These are phyloP conservation scores for Pleurostoma richardsiae DNA, from an alignment of 2,329 filamentous ascomycete genomes.

Conservation along the genomic window DNA sequence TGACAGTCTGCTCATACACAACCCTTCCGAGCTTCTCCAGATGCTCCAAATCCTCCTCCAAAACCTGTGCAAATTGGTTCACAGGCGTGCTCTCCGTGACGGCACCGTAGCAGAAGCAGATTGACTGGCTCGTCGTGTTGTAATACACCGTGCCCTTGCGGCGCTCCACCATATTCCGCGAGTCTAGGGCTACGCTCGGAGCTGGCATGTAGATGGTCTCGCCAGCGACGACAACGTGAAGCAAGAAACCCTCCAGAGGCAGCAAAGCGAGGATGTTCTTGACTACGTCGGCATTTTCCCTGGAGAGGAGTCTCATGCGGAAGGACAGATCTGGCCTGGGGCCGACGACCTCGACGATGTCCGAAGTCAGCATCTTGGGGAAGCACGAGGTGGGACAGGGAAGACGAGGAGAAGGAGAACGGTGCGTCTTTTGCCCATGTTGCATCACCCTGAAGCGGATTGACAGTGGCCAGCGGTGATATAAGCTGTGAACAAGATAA, in stretches of 20 bases:
- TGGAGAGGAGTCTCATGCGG: slow-evolving; percentile 22
- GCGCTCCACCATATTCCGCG: not conserved
- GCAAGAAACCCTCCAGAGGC: not conserved
- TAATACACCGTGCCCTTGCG: not conserved
- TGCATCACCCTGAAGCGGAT: no score
- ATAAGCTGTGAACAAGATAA: no score
- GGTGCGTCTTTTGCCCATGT: no score
- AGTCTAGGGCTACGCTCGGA: not conserved
- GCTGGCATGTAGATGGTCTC: slow-evolving; percentile 1
- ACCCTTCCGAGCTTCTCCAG: not conserved
- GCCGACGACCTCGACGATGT: not conserved
- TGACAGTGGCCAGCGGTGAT: no score
- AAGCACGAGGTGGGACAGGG: no score
- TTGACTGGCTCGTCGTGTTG: not conserved
- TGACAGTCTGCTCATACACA: not conserved
- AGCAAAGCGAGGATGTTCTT: not conserved
- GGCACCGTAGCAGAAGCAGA: not conserved
- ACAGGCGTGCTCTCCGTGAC: slow-evolving; percentile 1
- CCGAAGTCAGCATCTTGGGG: slow-evolving; percentile 1
- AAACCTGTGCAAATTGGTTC: not conserved
- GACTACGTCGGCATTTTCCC: not conserved
- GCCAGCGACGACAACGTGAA: not conserved
- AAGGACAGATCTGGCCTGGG: not conserved
- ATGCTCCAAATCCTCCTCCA: not conserved
- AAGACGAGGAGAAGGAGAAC: no score